A percentile compares a stretch with the other conserved stretches of the same genome.
Evolutionary conservation across 225 moss, liverwort and hornwort genomes (phyloP).

Genomic region (Ulota crispa): DNA sequence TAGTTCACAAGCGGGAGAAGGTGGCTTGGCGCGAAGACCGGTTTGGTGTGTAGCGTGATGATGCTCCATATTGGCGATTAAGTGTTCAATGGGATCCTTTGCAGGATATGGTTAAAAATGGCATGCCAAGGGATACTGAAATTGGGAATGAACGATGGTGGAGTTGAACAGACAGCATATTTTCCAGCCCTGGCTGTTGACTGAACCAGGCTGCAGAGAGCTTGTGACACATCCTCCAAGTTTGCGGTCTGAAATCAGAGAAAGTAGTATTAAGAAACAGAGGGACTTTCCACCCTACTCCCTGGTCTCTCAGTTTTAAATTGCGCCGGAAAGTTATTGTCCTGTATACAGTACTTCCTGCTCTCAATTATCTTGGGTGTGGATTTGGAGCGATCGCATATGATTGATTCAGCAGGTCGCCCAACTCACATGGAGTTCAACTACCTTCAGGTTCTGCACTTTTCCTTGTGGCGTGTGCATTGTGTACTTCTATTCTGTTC

Average conservation of each 20-base stretch:
- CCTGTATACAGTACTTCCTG: background rate
- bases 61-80: constrained; percentile 22
- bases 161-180: constrained; percentile 38
- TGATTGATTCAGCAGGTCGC: constrained; percentile 67
- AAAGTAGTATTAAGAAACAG: constrained; percentile 12
- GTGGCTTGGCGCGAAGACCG: constrained; percentile 3
- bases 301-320: constrained; percentile 4
- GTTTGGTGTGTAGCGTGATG: constrained; percentile 3
- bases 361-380: background rate
- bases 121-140: constrained; percentile 14
- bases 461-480: constrained; percentile 13
- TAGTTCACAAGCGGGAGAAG: constrained; percentile 8
- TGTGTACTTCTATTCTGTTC: constrained; percentile 2
- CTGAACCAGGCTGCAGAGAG: constrained; percentile 36
- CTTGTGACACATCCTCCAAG: constrained; percentile 25
- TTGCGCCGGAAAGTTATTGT: constrained; percentile 17
- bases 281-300: constrained; percentile 11
- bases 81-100: constrained; percentile 26
- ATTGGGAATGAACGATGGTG: constrained; percentile 38
- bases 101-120: constrained; percentile 30
- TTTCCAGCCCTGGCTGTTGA: constrained; percentile 48
- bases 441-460: constrained; percentile 72
- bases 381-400: constrained; percentile 35
- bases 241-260: constrained; percentile 33
- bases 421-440: constrained; percentile 85